Percentiles rank a stretch among this genome's conserved stretches.
Conservation (phyloP, 768 basidiomycete genomes). For the Russula abietina region DNA sequence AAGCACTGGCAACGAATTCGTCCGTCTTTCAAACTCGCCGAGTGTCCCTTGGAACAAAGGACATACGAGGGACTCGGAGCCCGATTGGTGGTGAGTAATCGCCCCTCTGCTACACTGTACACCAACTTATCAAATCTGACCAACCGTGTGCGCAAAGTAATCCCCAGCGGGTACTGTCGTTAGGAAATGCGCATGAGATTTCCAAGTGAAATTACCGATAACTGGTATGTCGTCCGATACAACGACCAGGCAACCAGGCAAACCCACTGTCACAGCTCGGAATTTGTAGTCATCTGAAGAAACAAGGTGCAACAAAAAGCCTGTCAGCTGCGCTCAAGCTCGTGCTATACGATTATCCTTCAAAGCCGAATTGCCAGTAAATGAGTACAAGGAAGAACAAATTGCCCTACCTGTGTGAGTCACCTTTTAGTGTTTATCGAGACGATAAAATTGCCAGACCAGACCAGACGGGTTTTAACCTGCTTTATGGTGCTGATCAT, state of each 20-base stretch:
- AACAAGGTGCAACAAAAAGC: neutral
- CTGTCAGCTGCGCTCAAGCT: neutral
- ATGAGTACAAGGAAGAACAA: neutral
- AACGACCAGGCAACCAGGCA: neutral
- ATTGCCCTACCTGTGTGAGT: neutral
- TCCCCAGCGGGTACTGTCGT: neutral
- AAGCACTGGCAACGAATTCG: too few relatives aligned
- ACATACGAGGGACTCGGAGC: too few relatives aligned
- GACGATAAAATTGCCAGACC: neutral
- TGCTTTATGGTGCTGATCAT: neutral
- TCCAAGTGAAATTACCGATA: neutral
- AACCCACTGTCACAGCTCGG: neutral
- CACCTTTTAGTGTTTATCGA: neutral
- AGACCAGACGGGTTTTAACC: neutral
- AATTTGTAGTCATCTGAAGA: neutral
- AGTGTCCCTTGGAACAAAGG: too few relatives aligned
- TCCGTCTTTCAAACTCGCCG: too few relatives aligned
- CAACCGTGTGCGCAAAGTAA: neutral
- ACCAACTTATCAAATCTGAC: too few relatives aligned
- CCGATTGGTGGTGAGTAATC: too few relatives aligned
- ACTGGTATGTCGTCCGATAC: neutral
- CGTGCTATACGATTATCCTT: neutral
- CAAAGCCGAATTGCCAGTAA: neutral
- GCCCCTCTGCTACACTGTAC: too few relatives aligned
- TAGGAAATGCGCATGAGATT: neutral